These are phyloP conservation scores for Imleria badia DNA, from an alignment of 768 basidiomycete species.

Conservation along the genomic window DNA sequence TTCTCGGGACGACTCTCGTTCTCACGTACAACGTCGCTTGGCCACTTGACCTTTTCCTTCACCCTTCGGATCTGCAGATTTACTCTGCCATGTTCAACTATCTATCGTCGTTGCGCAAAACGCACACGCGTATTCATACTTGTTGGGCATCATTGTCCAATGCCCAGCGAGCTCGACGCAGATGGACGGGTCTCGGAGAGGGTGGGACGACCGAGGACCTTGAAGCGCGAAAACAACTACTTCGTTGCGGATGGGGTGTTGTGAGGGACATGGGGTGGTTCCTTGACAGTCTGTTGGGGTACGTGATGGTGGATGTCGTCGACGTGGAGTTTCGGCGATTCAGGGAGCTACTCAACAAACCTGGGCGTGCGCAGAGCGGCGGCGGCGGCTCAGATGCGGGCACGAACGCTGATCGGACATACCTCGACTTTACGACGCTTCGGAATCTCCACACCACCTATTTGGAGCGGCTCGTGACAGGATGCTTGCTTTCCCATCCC, in stretches of 20 bases:
- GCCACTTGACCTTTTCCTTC: conserved; percentile 90
- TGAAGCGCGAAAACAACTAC: conserved; percentile 58
- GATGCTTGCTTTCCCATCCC: conserved; percentile 72
- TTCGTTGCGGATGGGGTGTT: conserved; percentile 83
- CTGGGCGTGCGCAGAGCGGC: conserved; percentile 18
- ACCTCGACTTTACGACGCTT: conserved; percentile 83
- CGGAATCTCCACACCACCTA: conserved; percentile 81
- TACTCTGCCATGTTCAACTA: conserved; percentile 82
- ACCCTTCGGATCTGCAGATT: conserved; percentile 66
- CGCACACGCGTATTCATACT: conserved; percentile 73
- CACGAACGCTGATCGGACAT: conserved; percentile 27
- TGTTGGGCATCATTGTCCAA: conserved; percentile 88
- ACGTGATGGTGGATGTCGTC: conserved; percentile 89
- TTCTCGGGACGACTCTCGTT: conserved; percentile 76
- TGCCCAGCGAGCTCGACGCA: conserved; percentile 76
- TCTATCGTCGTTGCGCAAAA: conserved; percentile 80
- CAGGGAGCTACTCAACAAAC: conserved; percentile 52
- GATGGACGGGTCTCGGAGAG: conserved; percentile 86
- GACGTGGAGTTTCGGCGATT: conserved; percentile 79
- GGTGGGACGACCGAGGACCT: conserved; percentile 78
- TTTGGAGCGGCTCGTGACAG: conserved; percentile 74
- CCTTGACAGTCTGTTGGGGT: conserved; percentile 76
- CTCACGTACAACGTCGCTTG: conserved; percentile 74
- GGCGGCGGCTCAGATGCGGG: conserved; percentile 17
- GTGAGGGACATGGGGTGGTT: conserved; percentile 92